phyloP scores from a whole-genome alignment of 768 basidiomycete species.

The Clavulina sp. region DNA sequence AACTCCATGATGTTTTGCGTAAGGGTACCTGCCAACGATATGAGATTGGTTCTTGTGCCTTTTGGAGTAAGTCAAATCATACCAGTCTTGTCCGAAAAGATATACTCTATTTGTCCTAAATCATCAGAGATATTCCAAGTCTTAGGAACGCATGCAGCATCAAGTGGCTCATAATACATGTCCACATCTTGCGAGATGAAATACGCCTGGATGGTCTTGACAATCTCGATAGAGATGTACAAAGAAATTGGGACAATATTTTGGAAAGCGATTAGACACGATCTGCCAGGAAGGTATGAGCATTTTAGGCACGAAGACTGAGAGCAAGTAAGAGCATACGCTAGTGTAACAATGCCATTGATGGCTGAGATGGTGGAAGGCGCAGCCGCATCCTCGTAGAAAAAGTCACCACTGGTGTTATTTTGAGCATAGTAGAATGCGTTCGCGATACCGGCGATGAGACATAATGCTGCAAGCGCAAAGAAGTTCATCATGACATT shows the following conservation, averaged over 20 bases:
- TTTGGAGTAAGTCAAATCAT: too few relatives aligned
- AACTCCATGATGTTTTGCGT: slow-evolving; percentile 99
- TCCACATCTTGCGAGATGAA: slow-evolving; percentile 93
- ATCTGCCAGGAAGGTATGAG: slow-evolving; percentile 27
- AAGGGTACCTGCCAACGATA: too few relatives aligned
- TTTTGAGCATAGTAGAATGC: slow-evolving; percentile 46
- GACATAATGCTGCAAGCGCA: slow-evolving; percentile 59
- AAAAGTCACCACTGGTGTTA: slow-evolving; percentile 52
- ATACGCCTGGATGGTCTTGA: slow-evolving; percentile 93
- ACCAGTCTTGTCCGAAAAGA: slow-evolving; percentile 89
- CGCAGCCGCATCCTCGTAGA: slow-evolving; percentile 42
- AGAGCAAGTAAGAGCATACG: slow-evolving; percentile 33
- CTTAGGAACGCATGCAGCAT: slow-evolving; percentile 83
- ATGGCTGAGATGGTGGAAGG: slow-evolving; percentile 42
- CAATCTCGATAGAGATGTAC: slow-evolving; percentile 95
- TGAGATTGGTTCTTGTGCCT: too few relatives aligned
- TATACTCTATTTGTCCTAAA: slow-evolving; percentile 94
- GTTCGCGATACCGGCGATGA: slow-evolving; percentile 53
- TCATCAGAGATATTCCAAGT: slow-evolving; percentile 99
- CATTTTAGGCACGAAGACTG: background rate
- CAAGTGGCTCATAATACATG: slow-evolving; percentile 83
- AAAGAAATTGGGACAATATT: slow-evolving; percentile 93
- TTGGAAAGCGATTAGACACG: slow-evolving; percentile 89
- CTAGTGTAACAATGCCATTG: slow-evolving; percentile 78
- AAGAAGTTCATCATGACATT: slow-evolving; percentile 91